Evolutionary conservation across 495 filamentous ascomycete species (phyloP).

Genomic region (Penicillium nucicola): DNA sequence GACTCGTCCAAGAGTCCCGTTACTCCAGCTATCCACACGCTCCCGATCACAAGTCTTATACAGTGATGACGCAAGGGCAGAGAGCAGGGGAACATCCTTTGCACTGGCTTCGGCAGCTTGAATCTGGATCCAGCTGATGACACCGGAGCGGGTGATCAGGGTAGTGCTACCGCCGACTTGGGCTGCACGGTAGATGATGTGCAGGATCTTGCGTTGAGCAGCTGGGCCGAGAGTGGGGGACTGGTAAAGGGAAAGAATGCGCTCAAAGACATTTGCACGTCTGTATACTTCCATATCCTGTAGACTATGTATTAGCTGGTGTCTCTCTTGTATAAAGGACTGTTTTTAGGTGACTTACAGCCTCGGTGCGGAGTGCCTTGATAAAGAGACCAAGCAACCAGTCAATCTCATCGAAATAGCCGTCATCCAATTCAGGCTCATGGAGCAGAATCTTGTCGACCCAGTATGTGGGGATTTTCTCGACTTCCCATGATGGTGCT

Average conservation of each 20-base stretch:
- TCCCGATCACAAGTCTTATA: constrained; percentile 67
- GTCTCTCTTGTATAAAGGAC: neutral
- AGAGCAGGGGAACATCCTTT: constrained; percentile 50
- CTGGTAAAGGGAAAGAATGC: constrained; percentile 65
- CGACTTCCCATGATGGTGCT: constrained; percentile 67
- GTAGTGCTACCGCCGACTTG: constrained; percentile 79
- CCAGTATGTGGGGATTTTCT: constrained; percentile 70
- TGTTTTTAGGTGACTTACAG: constrained; percentile 32
- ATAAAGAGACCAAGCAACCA: constrained; percentile 81
- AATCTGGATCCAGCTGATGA: constrained; percentile 74
- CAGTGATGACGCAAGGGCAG: constrained; percentile 57
- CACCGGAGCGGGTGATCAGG: constrained; percentile 77
- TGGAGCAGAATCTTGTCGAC: constrained; percentile 69
- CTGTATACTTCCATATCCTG: constrained; percentile 83
- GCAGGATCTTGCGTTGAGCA: constrained; percentile 64
- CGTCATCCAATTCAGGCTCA: constrained; percentile 68
- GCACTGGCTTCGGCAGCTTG: constrained; percentile 42
- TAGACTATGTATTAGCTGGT: constrained; percentile 4
- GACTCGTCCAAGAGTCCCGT: constrained; percentile 35
- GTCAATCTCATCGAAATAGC: constrained; percentile 68
- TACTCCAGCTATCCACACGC: constrained; percentile 67
- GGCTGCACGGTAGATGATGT: constrained; percentile 69
- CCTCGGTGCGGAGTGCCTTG: constrained; percentile 59
- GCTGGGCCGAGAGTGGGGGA: constrained; percentile 60
- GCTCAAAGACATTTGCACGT: constrained; percentile 74